These are phyloP conservation scores for Calonectria henricotiae DNA, from an alignment of 2,329 filamentous ascomycete species.

Conservation along the genomic window DNA sequence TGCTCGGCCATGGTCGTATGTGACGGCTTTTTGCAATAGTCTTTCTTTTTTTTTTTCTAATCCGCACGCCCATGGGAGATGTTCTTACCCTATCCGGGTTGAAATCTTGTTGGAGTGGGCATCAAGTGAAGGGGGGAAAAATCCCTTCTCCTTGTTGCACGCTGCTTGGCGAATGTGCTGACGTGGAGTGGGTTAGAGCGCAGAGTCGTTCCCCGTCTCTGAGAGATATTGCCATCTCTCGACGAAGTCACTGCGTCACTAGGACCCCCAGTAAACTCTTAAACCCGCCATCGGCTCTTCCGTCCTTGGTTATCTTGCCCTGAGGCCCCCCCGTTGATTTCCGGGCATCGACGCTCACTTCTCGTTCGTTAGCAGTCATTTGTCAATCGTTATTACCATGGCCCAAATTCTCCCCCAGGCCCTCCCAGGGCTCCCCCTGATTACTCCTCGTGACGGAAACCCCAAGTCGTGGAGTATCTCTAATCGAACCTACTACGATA, in stretches of 20 bases:
- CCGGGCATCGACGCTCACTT: constrained; percentile 31
- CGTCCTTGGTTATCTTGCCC: constrained; percentile 47
- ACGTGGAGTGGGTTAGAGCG: constrained; percentile 36
- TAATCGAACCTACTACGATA: constrained; percentile 53
- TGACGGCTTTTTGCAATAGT: constrained; percentile 35
- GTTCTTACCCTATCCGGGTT: constrained; percentile 35
- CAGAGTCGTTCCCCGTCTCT: constrained; percentile 37
- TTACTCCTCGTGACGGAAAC: constrained; percentile 41
- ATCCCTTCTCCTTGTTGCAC: constrained; percentile 38
- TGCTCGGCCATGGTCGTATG: constrained; percentile 41
- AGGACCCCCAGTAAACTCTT: constrained; percentile 27
- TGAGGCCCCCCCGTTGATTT: constrained; percentile 40
- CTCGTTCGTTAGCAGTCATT: constrained; percentile 46
- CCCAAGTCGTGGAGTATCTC: constrained; percentile 49
- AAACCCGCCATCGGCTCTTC: constrained; percentile 24
- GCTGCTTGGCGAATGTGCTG: constrained; percentile 40
- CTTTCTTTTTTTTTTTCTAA: constrained; percentile 32
- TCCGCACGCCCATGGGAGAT: constrained; percentile 33
- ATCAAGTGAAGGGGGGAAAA: constrained; percentile 25
- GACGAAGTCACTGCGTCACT: constrained; percentile 30
- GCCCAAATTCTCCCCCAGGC: constrained; percentile 48
- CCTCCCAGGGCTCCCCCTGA: constrained; percentile 48
- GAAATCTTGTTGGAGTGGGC: constrained; percentile 34
- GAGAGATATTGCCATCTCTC: constrained; percentile 39
- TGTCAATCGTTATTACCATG: constrained; percentile 51